Conservation (phyloP, 2,329 filamentous ascomycete genomes). For the Lecanicillium sp. region DNA sequence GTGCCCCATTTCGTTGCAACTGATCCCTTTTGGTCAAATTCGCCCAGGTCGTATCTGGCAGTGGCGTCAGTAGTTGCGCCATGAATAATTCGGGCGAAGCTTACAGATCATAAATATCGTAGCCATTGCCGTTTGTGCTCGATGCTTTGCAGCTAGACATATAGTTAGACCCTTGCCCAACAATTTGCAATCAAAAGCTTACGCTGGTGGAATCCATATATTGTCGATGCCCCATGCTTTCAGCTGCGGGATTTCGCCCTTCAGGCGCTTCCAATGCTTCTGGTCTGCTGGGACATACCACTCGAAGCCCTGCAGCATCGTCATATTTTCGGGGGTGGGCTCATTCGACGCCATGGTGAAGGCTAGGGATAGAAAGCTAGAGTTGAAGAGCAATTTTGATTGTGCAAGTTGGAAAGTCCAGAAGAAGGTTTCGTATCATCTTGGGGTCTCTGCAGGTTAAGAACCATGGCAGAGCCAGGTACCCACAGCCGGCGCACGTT, state of each 20-base stretch:
- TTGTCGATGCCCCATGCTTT: slow-evolving; percentile 55
- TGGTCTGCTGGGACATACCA: slow-evolving; percentile 62
- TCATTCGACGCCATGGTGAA: slow-evolving; percentile 11
- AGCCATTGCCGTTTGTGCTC: slow-evolving; percentile 3
- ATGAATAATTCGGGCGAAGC: background rate
- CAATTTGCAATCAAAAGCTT: background rate
- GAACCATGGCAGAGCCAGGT: too few species aligned
- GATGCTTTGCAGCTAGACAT: slow-evolving; percentile 9
- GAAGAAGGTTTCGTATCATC: too few species aligned
- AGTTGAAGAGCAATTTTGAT: too few species aligned
- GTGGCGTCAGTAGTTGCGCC: background rate
- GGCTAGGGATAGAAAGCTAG: background rate
- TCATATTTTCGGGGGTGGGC: slow-evolving; percentile 35
- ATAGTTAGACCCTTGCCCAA: background rate
- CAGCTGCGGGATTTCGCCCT: slow-evolving; percentile 45
- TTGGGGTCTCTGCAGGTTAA: too few species aligned
- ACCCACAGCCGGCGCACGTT: too few species aligned
- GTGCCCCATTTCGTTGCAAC: slow-evolving; percentile 62
- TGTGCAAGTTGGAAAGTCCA: too few species aligned
- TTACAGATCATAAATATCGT: slow-evolving; percentile 30
- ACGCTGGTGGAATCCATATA: slow-evolving; percentile 58
- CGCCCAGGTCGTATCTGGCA: slow-evolving; percentile 53
- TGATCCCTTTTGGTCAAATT: slow-evolving; percentile 65
- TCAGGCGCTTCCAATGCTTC: slow-evolving; percentile 56
- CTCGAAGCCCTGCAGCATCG: slow-evolving; percentile 65